A percentile compares a stretch with the other conserved stretches of the same genome.
These are phyloP conservation scores for Trichoderma harzianum DNA, from an alignment of 2,329 filamentous ascomycete genomes.

Conservation along the genomic window DNA sequence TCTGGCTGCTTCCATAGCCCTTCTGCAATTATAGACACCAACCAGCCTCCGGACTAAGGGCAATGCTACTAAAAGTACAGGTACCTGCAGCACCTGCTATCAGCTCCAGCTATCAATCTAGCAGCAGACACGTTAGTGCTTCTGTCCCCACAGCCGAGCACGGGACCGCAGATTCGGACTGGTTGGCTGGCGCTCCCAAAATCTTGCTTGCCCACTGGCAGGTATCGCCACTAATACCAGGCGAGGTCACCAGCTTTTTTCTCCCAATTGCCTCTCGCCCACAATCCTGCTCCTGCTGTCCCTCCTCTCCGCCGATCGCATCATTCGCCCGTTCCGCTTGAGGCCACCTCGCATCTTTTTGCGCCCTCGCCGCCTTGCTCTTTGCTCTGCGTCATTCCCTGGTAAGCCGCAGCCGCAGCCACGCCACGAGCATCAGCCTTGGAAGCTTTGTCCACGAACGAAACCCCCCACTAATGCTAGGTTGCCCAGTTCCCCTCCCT, in stretches of 20 bases:
- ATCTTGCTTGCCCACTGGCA: not conserved
- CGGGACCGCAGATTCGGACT: slow-evolving; percentile 4
- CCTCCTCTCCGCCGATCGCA: not conserved
- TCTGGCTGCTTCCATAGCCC: not conserved
- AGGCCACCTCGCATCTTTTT: slow-evolving; percentile 16
- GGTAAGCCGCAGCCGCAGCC: not conserved
- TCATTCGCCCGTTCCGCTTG: not conserved
- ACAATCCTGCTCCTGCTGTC: not conserved
- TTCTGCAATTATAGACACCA: not conserved
- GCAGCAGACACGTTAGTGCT: not conserved
- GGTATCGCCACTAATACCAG: slow-evolving; percentile 10
- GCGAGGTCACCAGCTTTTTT: slow-evolving; percentile 4
- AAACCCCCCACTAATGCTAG: slow-evolving; percentile 11
- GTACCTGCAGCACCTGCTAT: not conserved
- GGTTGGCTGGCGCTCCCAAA: slow-evolving; percentile 5
- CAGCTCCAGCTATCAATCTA: not conserved
- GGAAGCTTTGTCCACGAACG: not conserved
- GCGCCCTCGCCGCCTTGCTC: not conserved
- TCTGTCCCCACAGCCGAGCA: slow-evolving; percentile 3
- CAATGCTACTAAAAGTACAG: not conserved
- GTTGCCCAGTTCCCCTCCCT: slow-evolving; percentile 4
- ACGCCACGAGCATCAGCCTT: not conserved
- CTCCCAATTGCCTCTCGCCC: not conserved
- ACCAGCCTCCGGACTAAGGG: not conserved
- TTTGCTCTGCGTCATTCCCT: not conserved